Conservation (phyloP, 805 yeast species). For the Ogataea allantospora region DNA sequence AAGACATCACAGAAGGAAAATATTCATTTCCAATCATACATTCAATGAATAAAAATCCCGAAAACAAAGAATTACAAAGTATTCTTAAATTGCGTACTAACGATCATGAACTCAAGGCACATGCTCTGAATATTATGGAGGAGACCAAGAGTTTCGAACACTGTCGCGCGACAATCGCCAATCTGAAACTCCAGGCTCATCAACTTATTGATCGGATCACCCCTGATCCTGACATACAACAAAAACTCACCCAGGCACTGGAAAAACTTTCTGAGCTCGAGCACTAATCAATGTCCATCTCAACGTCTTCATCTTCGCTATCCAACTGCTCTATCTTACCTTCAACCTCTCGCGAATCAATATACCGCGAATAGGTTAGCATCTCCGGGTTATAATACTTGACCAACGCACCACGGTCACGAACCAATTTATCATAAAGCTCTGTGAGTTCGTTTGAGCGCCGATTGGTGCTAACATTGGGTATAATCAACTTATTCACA, state of each 20-base stretch:
- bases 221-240: slow-evolving; percentile 10
- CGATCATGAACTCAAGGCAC: slow-evolving; percentile 47
- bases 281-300: slow-evolving; percentile 10
- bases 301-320: slow-evolving; percentile 5
- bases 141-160: slow-evolving; percentile 42
- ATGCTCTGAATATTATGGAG: slow-evolving; percentile 49
- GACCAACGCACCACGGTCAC: slow-evolving; percentile 23
- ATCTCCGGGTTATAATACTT: slow-evolving; percentile 25
- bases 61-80: slow-evolving; percentile 42
- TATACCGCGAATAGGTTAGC: slow-evolving; percentile 17
- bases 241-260: slow-evolving; percentile 8
- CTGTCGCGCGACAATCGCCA: slow-evolving; percentile 30
- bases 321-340: slow-evolving; percentile 21
- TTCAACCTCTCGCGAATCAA: slow-evolving; percentile 16
- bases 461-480: slow-evolving; percentile 9
- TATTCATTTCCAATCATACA: slow-evolving; percentile 84
- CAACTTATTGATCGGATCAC: slow-evolving; percentile 23
- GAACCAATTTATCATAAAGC: slow-evolving; percentile 23
- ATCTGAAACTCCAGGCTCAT: slow-evolving; percentile 27
- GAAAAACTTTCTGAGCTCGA: slow-evolving; percentile 9
- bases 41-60: slow-evolving; percentile 41
- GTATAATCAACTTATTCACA: slow-evolving; percentile 14
- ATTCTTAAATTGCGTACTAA: slow-evolving; percentile 54
- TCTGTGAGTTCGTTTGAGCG: slow-evolving; percentile 20
- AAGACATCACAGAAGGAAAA: slow-evolving; percentile 88